Conservation (phyloP, 164 flowering plant genomes). For the Vitis rupestris region DNA sequence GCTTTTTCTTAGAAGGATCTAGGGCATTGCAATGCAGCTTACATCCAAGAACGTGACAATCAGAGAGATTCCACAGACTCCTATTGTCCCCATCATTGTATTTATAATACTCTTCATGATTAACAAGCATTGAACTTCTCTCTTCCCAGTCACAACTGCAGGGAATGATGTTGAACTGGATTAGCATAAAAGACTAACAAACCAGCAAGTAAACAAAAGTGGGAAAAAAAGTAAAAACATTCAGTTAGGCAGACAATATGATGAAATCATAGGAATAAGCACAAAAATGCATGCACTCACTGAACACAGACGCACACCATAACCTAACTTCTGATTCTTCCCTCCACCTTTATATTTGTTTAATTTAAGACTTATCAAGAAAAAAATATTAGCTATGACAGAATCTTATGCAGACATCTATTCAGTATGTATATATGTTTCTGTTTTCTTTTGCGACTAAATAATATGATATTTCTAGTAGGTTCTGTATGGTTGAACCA, state of each 20-base stretch:
- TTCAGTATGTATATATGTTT: too few relatives aligned
- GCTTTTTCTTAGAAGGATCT: constrained; percentile 42
- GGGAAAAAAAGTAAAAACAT: background rate
- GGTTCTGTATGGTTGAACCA: too few relatives aligned
- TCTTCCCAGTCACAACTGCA: constrained; percentile 85
- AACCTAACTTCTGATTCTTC: background rate
- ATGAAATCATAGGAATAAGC: background rate
- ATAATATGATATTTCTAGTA: too few relatives aligned
- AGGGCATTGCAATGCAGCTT: constrained; percentile 39
- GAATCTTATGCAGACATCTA: too few relatives aligned
- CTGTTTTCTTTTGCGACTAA: too few relatives aligned
- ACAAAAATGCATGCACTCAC: background rate
- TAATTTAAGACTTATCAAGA: background rate
- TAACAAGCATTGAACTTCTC: constrained; percentile 44
- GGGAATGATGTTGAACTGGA: constrained; percentile 5
- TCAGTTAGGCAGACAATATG: background rate
- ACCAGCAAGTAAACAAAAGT: background rate
- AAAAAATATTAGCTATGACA: too few relatives aligned
- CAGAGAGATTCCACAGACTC: constrained; percentile 54
- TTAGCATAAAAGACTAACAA: constrained; percentile 7
- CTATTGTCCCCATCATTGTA: constrained; percentile 14
- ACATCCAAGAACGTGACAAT: constrained; percentile 86
- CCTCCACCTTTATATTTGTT: background rate
- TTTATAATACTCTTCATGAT: constrained; percentile 11
- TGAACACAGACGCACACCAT: background rate